Conservation (phyloP, 495 filamentous ascomycete species). For the Xylaria sp. region DNA sequence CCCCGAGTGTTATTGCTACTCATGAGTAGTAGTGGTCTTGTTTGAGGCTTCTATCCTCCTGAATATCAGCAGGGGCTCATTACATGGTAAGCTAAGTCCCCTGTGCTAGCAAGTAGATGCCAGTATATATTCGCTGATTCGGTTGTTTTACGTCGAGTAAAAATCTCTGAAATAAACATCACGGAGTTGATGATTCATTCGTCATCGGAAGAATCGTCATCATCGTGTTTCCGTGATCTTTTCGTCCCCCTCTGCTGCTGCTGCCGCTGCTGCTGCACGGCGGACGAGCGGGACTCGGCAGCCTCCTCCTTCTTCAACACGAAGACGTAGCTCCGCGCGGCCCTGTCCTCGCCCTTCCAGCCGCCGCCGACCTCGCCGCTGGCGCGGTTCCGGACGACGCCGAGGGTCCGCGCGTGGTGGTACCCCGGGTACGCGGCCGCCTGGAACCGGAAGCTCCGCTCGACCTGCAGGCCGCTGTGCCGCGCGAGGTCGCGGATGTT, state of each 20-base stretch:
- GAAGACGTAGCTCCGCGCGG: constrained; percentile 81
- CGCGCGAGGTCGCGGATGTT: constrained; percentile 86
- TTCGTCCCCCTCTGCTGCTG: constrained; percentile 53
- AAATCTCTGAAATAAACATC: not conserved
- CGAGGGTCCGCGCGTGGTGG: constrained; percentile 84
- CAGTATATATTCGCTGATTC: not conserved
- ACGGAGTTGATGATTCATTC: constrained; percentile 28
- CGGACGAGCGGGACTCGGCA: constrained; percentile 37
- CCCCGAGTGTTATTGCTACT: too few species aligned
- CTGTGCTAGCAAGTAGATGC: not conserved
- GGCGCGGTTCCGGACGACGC: constrained; percentile 69
- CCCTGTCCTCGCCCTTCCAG: constrained; percentile 82
- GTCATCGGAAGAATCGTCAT: constrained; percentile 44
- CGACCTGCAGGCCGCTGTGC: constrained; percentile 76
- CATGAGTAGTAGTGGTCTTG: not conserved
- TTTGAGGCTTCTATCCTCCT: not conserved
- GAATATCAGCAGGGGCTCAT: not conserved
- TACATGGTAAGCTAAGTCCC: not conserved
- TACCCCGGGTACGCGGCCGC: constrained; percentile 82
- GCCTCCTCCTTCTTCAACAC: constrained; percentile 71
- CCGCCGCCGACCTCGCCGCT: constrained; percentile 54
- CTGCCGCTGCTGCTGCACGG: too few species aligned
- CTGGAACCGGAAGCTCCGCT: constrained; percentile 79
- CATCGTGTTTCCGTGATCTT: constrained; percentile 52
- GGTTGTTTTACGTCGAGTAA: not conserved